Evolutionary conservation across 2,329 filamentous ascomycete genomes (phyloP), one percentile per base, ranked within the genome.

Genomic region (Diaporthe longicolla): DNA sequence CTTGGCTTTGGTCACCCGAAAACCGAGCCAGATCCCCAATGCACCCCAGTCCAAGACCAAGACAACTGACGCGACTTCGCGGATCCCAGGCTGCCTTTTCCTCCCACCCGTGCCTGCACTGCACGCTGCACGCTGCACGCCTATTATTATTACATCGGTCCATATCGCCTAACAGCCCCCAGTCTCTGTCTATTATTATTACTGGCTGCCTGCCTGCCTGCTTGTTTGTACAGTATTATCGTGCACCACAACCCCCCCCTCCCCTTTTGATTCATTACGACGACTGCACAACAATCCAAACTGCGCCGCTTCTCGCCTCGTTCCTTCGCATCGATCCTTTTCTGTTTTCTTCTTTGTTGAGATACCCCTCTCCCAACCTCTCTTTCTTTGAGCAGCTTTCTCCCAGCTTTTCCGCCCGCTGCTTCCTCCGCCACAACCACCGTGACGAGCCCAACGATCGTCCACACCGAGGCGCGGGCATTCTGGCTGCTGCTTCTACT

Each of bases 341-440:
- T 65, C 54, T 48, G 24, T 48, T 37, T 66, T 58, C 17, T 55
- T 48, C 26, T 72, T 73, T 68, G 63, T 68, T 68, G 32, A 68
- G 61, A 75, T 73, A 75, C 74, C 73, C 71, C 35, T 48, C 37
- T 7, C 35, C n/a, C 35, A 24, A 24, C 37, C 21, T 52, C 40
- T 19, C 40, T 32, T 24, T 43, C 50, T 48, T 45, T 58, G 50
- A 37, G 24, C 59, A 29, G 24, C 57, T 8, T 17, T 43, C 2
- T 19, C 40, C 40, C 45, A 37, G n/a, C n/a, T 69, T 35, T n/a
- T n/a, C 19, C 19, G 6, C 73, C 73, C 10, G 26, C 63, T 55
- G 70, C 37, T 55, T 35, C 58, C 37, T 11, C 45, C 61, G 17
- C 40, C 40, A 48, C 59, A 19, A 5, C 40, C 50, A 43, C 19